These are phyloP conservation scores for Antarctomyces pellizariae DNA, from an alignment of 495 filamentous ascomycete genomes.

Conservation along the genomic window DNA sequence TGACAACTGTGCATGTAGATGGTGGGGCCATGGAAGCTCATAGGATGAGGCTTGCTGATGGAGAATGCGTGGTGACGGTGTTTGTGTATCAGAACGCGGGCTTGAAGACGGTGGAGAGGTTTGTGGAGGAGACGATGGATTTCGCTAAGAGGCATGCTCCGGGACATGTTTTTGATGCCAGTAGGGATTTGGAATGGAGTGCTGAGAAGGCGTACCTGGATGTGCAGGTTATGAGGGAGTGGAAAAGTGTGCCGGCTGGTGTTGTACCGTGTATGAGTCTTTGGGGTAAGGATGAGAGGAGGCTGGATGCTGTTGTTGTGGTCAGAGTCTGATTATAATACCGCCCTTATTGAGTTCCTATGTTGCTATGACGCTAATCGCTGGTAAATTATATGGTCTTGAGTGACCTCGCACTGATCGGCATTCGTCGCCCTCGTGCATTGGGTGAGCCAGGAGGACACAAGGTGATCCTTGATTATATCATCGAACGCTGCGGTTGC, in stretches of 20 bases:
- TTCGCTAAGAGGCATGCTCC: constrained; percentile 4
- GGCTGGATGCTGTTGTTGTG: constrained; percentile 4
- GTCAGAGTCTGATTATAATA: too few relatives aligned
- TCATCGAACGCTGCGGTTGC: too few relatives aligned
- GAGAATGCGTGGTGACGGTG: background rate
- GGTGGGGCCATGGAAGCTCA: background rate
- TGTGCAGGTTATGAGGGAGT: background rate
- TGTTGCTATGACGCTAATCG: too few relatives aligned
- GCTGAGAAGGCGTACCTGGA: too few relatives aligned
- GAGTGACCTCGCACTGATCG: too few relatives aligned
- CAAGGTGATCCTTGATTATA: too few relatives aligned
- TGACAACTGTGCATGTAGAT: constrained; percentile 2
- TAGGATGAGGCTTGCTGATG: background rate
- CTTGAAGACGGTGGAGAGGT: background rate
- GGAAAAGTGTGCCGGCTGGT: background rate
- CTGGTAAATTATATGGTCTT: too few relatives aligned
- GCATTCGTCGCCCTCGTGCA: too few relatives aligned
- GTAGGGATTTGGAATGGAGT: too few relatives aligned
- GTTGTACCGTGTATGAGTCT: constrained; percentile 7
- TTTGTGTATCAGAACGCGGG: background rate
- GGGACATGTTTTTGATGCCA: too few relatives aligned
- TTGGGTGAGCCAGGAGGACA: too few relatives aligned
- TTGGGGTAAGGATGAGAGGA: constrained; percentile 5
- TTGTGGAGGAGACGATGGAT: constrained; percentile 1
- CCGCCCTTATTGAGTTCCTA: too few relatives aligned